These are phyloP conservation scores for Mycosphaerella arachidis DNA, from an alignment of 2,329 filamentous ascomycete species.

Conservation along the genomic window DNA sequence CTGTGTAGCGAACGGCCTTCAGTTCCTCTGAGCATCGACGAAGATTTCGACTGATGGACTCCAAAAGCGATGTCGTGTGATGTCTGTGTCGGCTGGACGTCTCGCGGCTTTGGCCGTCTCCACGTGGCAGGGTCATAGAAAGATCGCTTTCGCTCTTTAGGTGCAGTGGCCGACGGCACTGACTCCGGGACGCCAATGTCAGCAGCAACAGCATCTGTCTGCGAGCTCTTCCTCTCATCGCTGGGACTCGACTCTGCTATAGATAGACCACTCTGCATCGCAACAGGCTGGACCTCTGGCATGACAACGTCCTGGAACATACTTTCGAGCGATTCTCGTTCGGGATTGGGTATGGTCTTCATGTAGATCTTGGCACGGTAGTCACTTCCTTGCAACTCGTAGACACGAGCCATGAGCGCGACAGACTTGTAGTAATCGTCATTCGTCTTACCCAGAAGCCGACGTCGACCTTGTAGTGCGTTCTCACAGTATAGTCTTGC, in stretches of 20 bases:
- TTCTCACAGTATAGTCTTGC: conserved; percentile 14
- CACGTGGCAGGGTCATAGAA: background rate
- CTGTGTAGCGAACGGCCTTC: background rate
- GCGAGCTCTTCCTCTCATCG: background rate
- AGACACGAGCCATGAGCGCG: conserved; percentile 15
- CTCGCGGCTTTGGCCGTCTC: background rate
- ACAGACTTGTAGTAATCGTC: conserved; percentile 8
- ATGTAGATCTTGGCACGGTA: conserved; percentile 12
- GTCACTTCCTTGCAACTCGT: conserved; percentile 7
- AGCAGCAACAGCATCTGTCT: background rate
- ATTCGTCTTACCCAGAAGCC: conserved; percentile 11
- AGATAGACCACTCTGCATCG: background rate
- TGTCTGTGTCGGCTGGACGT: background rate
- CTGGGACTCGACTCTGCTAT: background rate
- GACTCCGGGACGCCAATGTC: background rate
- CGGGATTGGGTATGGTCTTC: conserved; percentile 9
- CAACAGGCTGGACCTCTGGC: background rate
- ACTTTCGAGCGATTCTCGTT: background rate
- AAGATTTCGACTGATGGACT: background rate
- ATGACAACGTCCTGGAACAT: background rate
- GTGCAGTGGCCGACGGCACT: background rate
- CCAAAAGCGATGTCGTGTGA: background rate
- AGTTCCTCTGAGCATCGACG: background rate
- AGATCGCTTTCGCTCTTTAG: background rate
- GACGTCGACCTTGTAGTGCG: conserved; percentile 12